Percentiles rank a stretch among this genome's conserved stretches.
Conservation (phyloP, 495 filamentous ascomycete genomes). For the Penicillium robsamsonii region DNA sequence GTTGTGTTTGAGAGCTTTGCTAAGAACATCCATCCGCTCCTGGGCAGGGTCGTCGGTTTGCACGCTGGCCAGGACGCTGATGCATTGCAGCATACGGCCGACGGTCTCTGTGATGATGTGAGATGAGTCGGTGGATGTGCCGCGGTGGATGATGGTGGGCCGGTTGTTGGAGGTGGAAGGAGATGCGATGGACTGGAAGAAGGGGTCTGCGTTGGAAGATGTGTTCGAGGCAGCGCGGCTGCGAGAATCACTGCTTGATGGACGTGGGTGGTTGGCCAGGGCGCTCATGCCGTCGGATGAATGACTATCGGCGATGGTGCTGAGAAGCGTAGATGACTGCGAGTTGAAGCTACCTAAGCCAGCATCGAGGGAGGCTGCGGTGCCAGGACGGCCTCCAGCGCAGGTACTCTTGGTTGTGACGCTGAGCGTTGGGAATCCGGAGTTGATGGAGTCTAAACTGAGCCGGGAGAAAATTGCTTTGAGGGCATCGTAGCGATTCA, state of each 20-base stretch:
- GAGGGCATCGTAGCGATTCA: slow-evolving; percentile 80
- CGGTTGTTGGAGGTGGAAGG: slow-evolving; percentile 36
- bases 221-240: slow-evolving; percentile 84
- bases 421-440: slow-evolving; percentile 49
- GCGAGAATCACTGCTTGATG: slow-evolving; percentile 47
- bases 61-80: slow-evolving; percentile 81
- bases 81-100: slow-evolving; percentile 93
- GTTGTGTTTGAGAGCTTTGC: slow-evolving; percentile 86
- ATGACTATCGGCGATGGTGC: slow-evolving; percentile 49
- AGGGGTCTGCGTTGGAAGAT: slow-evolving; percentile 55
- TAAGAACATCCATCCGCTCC: slow-evolving; percentile 76
- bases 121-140: slow-evolving; percentile 58
- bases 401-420: slow-evolving; percentile 49
- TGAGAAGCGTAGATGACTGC: slow-evolving; percentile 67
- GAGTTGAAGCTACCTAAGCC: slow-evolving; percentile 70
- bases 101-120: slow-evolving; percentile 87
- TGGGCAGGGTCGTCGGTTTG: slow-evolving; percentile 71
- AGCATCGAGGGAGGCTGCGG: slow-evolving; percentile 70
- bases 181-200: slow-evolving; percentile 54
- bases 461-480: slow-evolving; percentile 89
- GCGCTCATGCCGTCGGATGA: slow-evolving; percentile 46
- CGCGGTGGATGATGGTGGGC: slow-evolving; percentile 43
- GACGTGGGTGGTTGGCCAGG: slow-evolving; percentile 45
- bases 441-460: slow-evolving; percentile 75
- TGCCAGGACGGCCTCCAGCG: slow-evolving; percentile 56